These are phyloP conservation scores for Beta vulgaris DNA, from an alignment of 148 eudicot species.

Conservation along the genomic window DNA sequence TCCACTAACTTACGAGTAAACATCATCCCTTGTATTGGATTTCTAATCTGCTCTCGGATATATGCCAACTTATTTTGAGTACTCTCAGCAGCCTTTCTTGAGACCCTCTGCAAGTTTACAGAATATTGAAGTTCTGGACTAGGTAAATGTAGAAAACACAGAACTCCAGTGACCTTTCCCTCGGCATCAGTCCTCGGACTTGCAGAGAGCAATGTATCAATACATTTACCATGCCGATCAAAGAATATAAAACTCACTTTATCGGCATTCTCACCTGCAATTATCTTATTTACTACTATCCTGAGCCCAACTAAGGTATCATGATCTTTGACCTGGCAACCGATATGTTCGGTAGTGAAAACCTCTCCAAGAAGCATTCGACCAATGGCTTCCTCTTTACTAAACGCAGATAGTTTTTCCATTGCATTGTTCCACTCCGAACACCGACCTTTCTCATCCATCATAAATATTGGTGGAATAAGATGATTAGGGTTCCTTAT, in stretches of 20 bases:
- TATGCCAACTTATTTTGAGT: slow-evolving; percentile 55
- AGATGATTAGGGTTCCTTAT: slow-evolving; percentile 56
- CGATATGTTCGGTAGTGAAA: slow-evolving; percentile 52
- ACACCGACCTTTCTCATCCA: slow-evolving; percentile 72
- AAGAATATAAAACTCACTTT: slow-evolving; percentile 60
- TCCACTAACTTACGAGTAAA: slow-evolving; percentile 58
- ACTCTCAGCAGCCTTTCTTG: slow-evolving; percentile 60
- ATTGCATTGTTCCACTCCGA: slow-evolving; percentile 78
- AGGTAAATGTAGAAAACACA: slow-evolving; percentile 73
- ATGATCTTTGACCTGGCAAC: slow-evolving; percentile 69
- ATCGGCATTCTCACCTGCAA: slow-evolving; percentile 51
- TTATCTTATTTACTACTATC: slow-evolving; percentile 52
- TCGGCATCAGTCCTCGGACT: slow-evolving; percentile 50
- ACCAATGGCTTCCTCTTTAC: slow-evolving; percentile 51
- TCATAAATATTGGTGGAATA: slow-evolving; percentile 80
- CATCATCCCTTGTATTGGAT: slow-evolving; percentile 56
- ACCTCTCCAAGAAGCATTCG: slow-evolving; percentile 76
- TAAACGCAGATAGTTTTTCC: slow-evolving; percentile 62
- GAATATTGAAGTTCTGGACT: slow-evolving; percentile 83
- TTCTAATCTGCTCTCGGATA: slow-evolving; percentile 48
- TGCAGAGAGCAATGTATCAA: slow-evolving; percentile 65
- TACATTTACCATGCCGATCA: slow-evolving; percentile 41
- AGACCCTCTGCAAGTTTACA: slow-evolving; percentile 54
- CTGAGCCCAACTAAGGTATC: slow-evolving; percentile 58
- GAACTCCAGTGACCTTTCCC: slow-evolving; percentile 55